phyloP scores from a whole-genome alignment of 176 grass and related monocot species.

The Phoenix dactylifera region DNA sequence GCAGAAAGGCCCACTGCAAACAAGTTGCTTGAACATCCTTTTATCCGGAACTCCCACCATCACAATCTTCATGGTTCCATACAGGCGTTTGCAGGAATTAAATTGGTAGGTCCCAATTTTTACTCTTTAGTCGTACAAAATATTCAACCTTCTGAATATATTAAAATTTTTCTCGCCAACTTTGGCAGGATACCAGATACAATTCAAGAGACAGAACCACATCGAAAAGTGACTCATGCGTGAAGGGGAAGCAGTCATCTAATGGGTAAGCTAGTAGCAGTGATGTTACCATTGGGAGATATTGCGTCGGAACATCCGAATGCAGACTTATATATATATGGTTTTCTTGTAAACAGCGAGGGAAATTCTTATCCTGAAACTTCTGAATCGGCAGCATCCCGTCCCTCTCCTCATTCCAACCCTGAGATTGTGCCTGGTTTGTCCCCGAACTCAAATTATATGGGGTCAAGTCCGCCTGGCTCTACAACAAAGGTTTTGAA shows the following conservation, averaged over 20 bases:
- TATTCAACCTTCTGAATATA: too few relatives aligned
- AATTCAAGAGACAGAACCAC: conserved; percentile 36
- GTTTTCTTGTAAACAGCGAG: not conserved
- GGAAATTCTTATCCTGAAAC: conserved; percentile 21
- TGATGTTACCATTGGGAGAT: too few relatives aligned
- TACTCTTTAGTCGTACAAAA: too few relatives aligned
- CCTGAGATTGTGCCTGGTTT: conserved; percentile 35
- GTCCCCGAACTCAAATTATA: conserved; percentile 12
- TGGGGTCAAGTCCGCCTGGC: conserved; percentile 18
- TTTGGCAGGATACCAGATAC: conserved; percentile 36
- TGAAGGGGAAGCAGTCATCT: conserved; percentile 35
- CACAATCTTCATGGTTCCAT: conserved; percentile 59
- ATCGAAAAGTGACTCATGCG: conserved; percentile 43
- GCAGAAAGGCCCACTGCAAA: conserved; percentile 58
- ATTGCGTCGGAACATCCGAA: too few relatives aligned
- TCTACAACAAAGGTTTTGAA: conserved; percentile 16
- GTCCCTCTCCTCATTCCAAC: conserved; percentile 22
- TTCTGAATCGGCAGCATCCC: conserved; percentile 34
- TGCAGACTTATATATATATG: not conserved
- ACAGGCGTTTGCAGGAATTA: conserved; percentile 40
- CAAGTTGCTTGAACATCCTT: conserved; percentile 67
- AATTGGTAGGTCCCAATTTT: conserved; percentile 29
- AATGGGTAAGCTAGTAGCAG: conserved; percentile 25
- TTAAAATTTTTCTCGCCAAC: too few relatives aligned
- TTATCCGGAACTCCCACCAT: conserved; percentile 61